phyloP scores from a whole-genome alignment of 2,329 filamentous ascomycete genomes.

The Phaeosphaeria sp. region DNA sequence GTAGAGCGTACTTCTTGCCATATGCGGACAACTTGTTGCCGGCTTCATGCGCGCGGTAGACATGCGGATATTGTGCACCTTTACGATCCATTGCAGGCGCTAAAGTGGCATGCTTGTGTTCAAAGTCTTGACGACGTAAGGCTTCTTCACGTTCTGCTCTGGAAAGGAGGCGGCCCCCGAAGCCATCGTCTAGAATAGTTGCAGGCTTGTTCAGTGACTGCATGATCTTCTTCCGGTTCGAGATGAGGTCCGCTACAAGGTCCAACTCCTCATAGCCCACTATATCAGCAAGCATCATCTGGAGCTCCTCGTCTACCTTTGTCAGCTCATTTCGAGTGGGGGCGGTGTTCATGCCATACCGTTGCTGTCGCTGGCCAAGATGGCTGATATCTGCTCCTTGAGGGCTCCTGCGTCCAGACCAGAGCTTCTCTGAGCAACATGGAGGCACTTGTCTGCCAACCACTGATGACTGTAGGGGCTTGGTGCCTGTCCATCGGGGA shows the following conservation, averaged over 20 bases:
- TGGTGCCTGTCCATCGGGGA: constrained; percentile 43
- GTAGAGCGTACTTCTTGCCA: constrained; percentile 84
- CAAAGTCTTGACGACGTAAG: constrained; percentile 75
- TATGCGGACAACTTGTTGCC: constrained; percentile 83
- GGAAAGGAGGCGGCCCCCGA: constrained; percentile 69
- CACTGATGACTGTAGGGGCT: constrained; percentile 67
- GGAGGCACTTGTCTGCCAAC: constrained; percentile 73
- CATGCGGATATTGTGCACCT: constrained; percentile 86
- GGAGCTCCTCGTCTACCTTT: constrained; percentile 78
- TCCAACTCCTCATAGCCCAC: constrained; percentile 94
- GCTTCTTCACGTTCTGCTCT: constrained; percentile 80
- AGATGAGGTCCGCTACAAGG: constrained; percentile 88
- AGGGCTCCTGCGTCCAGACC: constrained; percentile 75
- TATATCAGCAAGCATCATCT: constrained; percentile 86
- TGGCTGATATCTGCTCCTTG: constrained; percentile 76
- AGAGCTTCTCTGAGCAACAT: constrained; percentile 69
- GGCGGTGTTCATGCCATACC: constrained; percentile 20
- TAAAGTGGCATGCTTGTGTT: constrained; percentile 81
- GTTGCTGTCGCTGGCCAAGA: constrained; percentile 71
- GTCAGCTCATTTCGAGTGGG: constrained; percentile 3
- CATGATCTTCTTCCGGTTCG: constrained; percentile 72
- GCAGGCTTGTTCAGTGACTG: constrained; percentile 34
- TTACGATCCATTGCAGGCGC: constrained; percentile 73
- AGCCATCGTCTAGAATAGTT: constrained; percentile 52
- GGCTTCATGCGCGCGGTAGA: constrained; percentile 83